A percentile compares a stretch with the other conserved stretches of the same genome.
These are phyloP conservation scores for Ichthyophthirius multifiliis DNA, from an alignment of 169 alveolate genomes.

Conservation along the genomic window DNA sequence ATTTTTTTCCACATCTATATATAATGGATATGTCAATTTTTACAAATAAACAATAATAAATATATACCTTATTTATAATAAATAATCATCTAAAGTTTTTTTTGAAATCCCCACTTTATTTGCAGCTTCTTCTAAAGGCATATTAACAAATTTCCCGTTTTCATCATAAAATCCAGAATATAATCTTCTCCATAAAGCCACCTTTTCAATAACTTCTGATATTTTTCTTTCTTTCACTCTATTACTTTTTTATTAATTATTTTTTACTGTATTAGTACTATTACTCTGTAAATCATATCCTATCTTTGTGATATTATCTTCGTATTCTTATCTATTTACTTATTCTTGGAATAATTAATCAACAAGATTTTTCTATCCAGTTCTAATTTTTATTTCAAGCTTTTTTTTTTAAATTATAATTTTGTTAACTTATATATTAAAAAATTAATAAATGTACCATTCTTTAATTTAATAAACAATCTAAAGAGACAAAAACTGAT, in stretches of 20 bases:
- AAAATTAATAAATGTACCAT: background rate
- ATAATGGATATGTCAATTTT: background rate
- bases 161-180: constrained; percentile 70
- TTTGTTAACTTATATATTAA: background rate
- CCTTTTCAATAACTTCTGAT: constrained; percentile 81
- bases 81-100: constrained; percentile 84
- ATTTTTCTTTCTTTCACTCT: constrained; percentile 87
- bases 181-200: constrained; percentile 80
- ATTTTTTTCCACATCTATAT: constrained; percentile 71
- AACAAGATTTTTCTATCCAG: background rate
- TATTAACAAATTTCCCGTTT: constrained; percentile 53
- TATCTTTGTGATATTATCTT: constrained; percentile 6
- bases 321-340: constrained; percentile 15
- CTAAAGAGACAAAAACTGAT: background rate
- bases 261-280: background rate
- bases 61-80: constrained; percentile 54
- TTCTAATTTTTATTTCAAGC: constrained; percentile 19
- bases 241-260: constrained; percentile 36
- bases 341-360: constrained; percentile 14
- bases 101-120: constrained; percentile 76
- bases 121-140: constrained; percentile 85
- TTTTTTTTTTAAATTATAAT: background rate
- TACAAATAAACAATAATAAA: background rate
- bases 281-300: background rate
- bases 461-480: background rate